Evolutionary conservation across 169 alveolate genomes (phyloP).

Genomic region (Perkinsus olseni): DNA sequence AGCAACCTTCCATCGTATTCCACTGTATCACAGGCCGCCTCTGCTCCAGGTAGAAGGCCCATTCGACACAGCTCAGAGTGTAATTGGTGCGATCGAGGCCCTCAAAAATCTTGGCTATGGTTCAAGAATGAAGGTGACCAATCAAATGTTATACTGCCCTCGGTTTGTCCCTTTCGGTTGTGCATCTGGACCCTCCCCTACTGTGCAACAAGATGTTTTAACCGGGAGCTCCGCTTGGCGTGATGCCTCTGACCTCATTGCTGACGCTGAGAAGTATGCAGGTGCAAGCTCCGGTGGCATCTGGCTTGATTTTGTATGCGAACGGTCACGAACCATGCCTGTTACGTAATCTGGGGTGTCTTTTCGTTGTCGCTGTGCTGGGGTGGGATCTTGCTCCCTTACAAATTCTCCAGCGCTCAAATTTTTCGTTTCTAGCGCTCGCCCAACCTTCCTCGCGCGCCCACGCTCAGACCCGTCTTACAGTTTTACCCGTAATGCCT

Average conservation of each 20-base stretch:
- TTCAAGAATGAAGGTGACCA: not conserved
- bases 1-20: not conserved
- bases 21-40: not conserved
- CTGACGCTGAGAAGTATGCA: not conserved
- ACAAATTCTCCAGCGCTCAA: not conserved
- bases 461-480: too few species aligned
- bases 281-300: not conserved
- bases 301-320: not conserved
- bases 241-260: not conserved
- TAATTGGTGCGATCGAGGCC: not conserved
- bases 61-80: not conserved
- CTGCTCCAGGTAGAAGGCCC: not conserved
- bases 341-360: too few species aligned
- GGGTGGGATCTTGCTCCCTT: not conserved
- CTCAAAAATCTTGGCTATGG: not conserved
- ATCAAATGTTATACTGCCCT: not conserved
- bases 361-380: too few species aligned
- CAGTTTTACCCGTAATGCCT: too few species aligned
- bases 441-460: too few species aligned
- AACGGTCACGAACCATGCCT: too few species aligned
- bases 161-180: not conserved
- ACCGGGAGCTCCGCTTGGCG: not conserved
- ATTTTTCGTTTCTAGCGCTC: not conserved
- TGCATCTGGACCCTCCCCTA: not conserved
- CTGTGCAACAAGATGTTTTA: not conserved